phyloP scores from a whole-genome alignment of 2,329 filamentous ascomycete genomes.

The Ambrosiella beaveri region DNA sequence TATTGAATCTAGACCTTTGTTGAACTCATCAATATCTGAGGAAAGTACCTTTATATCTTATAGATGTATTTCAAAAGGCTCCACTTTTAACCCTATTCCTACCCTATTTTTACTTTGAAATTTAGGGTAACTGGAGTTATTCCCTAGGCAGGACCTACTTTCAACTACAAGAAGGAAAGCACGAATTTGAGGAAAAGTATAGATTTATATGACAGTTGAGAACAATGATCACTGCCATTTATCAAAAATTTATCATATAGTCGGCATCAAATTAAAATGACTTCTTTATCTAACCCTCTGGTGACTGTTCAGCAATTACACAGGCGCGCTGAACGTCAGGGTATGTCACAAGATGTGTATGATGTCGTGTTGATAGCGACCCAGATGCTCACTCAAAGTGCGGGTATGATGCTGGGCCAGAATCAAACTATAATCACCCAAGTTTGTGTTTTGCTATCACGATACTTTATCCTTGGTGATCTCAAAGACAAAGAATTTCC shows the following conservation, averaged over 20 bases:
- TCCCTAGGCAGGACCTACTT: not conserved
- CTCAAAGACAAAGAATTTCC: slow-evolving; percentile 42
- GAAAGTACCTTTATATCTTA: not conserved
- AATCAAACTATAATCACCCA: slow-evolving; percentile 75
- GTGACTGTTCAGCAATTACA: slow-evolving; percentile 55
- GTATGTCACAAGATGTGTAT: slow-evolving; percentile 50
- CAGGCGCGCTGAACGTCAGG: slow-evolving; percentile 34
- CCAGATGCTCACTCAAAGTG: slow-evolving; percentile 58
- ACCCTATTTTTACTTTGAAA: not conserved
- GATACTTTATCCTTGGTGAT: slow-evolving; percentile 55
- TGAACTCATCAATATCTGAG: not conserved
- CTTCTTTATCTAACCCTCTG: slow-evolving; percentile 45
- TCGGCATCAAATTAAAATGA: slow-evolving; percentile 3
- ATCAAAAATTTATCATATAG: not conserved
- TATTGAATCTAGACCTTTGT: too few species aligned
- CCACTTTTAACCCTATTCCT: too few species aligned
- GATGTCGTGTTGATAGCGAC: slow-evolving; percentile 55
- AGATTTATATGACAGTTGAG: too few species aligned
- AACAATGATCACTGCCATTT: not conserved
- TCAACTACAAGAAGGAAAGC: not conserved
- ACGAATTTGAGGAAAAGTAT: too few species aligned
- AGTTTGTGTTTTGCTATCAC: slow-evolving; percentile 63
- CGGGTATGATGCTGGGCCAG: slow-evolving; percentile 64
- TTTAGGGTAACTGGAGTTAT: not conserved
- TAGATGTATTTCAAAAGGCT: too few species aligned